phyloP scores from a whole-genome alignment of 148 eudicot genomes.

The Tetragonia tetragonoides region DNA sequence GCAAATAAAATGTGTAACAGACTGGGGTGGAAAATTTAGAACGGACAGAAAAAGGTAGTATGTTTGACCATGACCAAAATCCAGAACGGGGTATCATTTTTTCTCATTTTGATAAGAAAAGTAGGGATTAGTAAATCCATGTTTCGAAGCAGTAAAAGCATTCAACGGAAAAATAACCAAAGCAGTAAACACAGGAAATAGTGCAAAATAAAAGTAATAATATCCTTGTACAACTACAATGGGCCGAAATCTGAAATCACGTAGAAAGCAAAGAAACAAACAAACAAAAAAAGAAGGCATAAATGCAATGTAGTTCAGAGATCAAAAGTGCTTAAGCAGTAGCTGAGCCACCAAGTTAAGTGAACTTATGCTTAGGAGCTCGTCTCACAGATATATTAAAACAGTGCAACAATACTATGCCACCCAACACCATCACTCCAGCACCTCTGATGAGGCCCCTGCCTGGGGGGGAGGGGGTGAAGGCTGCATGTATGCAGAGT shows the following conservation, averaged over 20 bases:
- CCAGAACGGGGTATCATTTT: background rate
- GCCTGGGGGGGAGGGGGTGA: too few relatives aligned
- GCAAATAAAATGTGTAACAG: background rate
- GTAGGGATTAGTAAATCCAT: background rate
- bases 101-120: background rate
- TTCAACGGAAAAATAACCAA: too few relatives aligned
- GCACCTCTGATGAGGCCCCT: too few relatives aligned
- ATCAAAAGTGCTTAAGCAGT: background rate
- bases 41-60: background rate
- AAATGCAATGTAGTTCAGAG: background rate
- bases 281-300: too few relatives aligned
- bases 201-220: too few relatives aligned
- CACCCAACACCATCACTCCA: too few relatives aligned
- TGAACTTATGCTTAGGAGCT: background rate
- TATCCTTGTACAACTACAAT: too few relatives aligned
- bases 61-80: background rate
- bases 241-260: too few relatives aligned
- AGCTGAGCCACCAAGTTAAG: background rate
- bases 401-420: too few relatives aligned
- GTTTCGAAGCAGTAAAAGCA: background rate
- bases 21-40: background rate
- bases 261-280: too few relatives aligned
- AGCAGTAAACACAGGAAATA: too few relatives aligned
- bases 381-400: background rate
- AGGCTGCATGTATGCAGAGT: too few relatives aligned